A percentile compares a stretch with the other conserved stretches of the same genome.
Conservation (phyloP, 768 basidiomycete genomes). For the Amanita subjunquillea region DNA sequence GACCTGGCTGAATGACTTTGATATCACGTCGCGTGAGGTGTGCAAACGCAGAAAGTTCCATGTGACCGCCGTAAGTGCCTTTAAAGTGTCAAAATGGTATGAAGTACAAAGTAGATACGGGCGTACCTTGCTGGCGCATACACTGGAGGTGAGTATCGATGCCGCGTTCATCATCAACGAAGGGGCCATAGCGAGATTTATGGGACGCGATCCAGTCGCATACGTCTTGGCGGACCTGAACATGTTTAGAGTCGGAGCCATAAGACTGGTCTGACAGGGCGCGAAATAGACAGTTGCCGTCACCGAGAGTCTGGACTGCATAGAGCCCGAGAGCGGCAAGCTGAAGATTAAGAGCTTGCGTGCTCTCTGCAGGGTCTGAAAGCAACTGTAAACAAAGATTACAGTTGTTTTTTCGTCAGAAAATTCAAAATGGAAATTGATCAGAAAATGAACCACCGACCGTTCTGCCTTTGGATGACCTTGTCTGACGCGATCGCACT, state of each 20-base stretch:
- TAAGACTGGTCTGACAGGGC: constrained; percentile 83
- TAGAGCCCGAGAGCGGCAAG: constrained; percentile 75
- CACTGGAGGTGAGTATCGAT: constrained; percentile 60
- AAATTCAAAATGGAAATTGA: constrained; percentile 5
- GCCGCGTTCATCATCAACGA: constrained; percentile 79
- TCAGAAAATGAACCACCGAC: constrained; percentile 3
- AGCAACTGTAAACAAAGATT: constrained; percentile 21
- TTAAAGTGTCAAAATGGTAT: constrained; percentile 1
- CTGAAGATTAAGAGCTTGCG: constrained; percentile 58
- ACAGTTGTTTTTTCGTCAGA: constrained; percentile 3
- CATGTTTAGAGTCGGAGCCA: constrained; percentile 63
- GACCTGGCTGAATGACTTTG: constrained; percentile 87
- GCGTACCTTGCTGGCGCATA: constrained; percentile 71
- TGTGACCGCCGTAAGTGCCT: constrained; percentile 89
- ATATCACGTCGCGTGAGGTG: constrained; percentile 70
- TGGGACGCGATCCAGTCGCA: constrained; percentile 75
- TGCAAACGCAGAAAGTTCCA: constrained; percentile 89
- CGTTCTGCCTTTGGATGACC: constrained; percentile 28
- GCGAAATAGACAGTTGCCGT: constrained; percentile 92
- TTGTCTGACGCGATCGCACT: constrained; percentile 29
- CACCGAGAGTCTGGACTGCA: constrained; percentile 77
- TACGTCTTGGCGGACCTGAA: constrained; percentile 59
- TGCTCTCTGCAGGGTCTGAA: constrained; percentile 54
- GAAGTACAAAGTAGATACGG: constrained; percentile 1
- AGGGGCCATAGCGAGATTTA: constrained; percentile 68